phyloP scores from a whole-genome alignment of 495 filamentous ascomycete genomes.

The Neurospora sp. region DNA sequence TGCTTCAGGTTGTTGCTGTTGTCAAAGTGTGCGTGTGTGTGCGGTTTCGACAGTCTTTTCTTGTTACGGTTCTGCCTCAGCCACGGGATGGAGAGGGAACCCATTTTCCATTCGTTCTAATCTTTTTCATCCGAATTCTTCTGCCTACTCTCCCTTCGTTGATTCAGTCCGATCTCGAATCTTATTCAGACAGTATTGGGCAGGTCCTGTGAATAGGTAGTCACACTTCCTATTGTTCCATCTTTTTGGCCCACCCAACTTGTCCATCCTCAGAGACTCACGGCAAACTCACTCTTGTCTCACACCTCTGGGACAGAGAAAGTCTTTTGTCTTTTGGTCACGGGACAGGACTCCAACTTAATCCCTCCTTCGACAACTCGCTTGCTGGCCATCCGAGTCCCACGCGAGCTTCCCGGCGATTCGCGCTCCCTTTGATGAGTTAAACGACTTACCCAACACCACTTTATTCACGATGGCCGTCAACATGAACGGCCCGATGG shows the following conservation, averaged over 20 bases:
- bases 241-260: not conserved
- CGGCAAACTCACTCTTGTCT: not conserved
- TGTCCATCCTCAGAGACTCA: not conserved
- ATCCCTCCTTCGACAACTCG: not conserved
- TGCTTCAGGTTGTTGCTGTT: not conserved
- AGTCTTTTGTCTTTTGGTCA: not conserved
- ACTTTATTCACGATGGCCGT: not conserved
- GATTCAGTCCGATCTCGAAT: not conserved
- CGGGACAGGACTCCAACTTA: not conserved
- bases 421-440: not conserved
- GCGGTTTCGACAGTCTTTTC: not conserved
- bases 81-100: not conserved
- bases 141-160: not conserved
- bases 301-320: not conserved
- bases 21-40: not conserved
- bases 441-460: not conserved
- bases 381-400: not conserved
- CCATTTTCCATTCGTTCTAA: not conserved
- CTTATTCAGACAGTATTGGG: not conserved
- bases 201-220: not conserved
- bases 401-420: not conserved
- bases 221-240: not conserved
- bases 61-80: not conserved
- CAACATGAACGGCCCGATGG: conserved; percentile 12
- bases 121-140: not conserved